Evolutionary conservation across 2,329 filamentous ascomycete genomes (phyloP), one percentile per base, ranked within the genome.

Genomic region (Cytospora leucostoma): DNA sequence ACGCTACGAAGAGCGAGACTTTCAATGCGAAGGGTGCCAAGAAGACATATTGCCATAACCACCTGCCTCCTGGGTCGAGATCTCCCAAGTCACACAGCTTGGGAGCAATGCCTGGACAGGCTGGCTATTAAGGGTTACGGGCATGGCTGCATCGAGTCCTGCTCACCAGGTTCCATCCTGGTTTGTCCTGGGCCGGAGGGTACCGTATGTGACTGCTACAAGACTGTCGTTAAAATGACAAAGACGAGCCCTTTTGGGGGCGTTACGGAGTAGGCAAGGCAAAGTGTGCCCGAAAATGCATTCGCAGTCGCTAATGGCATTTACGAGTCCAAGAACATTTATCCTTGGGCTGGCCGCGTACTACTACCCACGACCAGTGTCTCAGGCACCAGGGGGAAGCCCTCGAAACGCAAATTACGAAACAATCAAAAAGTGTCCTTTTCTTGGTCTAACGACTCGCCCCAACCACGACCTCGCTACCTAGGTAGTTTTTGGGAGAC

Each of bases 21-120:
- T 74, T 74, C 38, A 77, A 76, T 38, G 78, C 77, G 62, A 74
- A 73, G 63, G 74, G 74, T 11, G 73, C 71, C 61, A 79, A 80
- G 70, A 84, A 81, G 73, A 85, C 85, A 47, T 85, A 80, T 68
- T 85, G 82, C 73, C 84, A 87, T 71, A 85, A 80, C 71, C 84
- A 87, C 67, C 74, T 86, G 21, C 83, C 83, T 17, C 75, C 77
- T 1, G 78, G 81, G 71, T 76, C 72, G 76, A 76, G 27, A 76
- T 77, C 50, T 74, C 76, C 21, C 80, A 84, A 63, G 79, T 82
- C 3, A 38, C 54, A 35, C 59, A 52, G 51, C 74, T 21, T 85
- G 15, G 82, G 82, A 56, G 83, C 80, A 70, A 82, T 85, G 83
- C 83, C 83, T 4, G 83, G 83, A 13, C 78, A 82, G 66, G 70